These are phyloP conservation scores for Rhodomyrtus tomentosa DNA, from an alignment of 345 rosid species.

Conservation along the genomic window DNA sequence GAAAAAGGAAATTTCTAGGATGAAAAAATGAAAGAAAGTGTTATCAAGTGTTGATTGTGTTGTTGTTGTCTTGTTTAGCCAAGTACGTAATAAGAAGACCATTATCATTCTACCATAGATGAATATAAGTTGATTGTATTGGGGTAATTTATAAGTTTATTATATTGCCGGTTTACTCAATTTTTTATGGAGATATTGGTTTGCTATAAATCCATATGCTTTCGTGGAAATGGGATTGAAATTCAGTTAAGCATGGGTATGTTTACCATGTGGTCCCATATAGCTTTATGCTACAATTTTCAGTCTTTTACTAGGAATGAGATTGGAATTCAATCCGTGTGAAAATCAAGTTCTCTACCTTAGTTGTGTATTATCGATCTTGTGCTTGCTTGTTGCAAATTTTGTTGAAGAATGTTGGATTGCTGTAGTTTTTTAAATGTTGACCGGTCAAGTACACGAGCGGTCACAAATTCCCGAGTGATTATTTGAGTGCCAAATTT, in stretches of 20 bases:
- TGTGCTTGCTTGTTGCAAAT: not conserved
- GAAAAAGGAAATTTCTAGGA: too few species aligned
- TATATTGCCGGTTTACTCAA: not conserved
- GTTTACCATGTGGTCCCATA: not conserved
- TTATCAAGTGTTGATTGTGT: too few species aligned
- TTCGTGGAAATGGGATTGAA: not conserved
- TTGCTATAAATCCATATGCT: too few species aligned
- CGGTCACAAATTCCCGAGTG: not conserved
- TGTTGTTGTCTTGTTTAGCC: too few species aligned
- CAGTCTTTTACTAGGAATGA: not conserved
- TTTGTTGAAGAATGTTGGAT: not conserved
- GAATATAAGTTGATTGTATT: not conserved
- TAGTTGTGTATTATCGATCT: not conserved
- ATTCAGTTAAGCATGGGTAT: not conserved
- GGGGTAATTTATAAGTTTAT: not conserved
- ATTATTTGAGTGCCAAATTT: not conserved
- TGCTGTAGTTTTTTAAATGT: not conserved
- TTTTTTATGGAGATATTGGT: too few species aligned
- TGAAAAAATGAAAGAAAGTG: too few species aligned
- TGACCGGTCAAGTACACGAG: not conserved
- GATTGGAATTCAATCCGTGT: fast-evolving
- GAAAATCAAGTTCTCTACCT: not conserved
- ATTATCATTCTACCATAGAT: too few species aligned
- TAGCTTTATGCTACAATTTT: not conserved
- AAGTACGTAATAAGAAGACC: too few species aligned